These are phyloP conservation scores for Vitis vinifera DNA, from an alignment of 164 flowering plant genomes.

Conservation along the genomic window DNA sequence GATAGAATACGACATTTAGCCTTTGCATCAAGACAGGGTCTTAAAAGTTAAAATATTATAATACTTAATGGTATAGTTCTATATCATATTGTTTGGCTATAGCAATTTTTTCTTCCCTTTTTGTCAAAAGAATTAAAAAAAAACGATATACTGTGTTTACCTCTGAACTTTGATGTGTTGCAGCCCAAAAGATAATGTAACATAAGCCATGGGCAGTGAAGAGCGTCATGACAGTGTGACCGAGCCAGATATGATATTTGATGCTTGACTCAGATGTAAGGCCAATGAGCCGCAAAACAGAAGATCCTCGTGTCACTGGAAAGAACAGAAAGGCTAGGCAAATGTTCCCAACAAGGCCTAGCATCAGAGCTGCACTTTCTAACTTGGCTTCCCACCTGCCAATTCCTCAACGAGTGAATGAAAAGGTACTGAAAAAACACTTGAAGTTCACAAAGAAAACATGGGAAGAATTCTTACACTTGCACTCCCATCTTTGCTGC, in stretches of 20 bases:
- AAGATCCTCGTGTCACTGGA: conserved; percentile 77
- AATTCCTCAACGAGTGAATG: background rate
- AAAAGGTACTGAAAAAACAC: background rate
- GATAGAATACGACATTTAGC: too few relatives aligned
- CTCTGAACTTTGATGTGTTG: conserved; percentile 32
- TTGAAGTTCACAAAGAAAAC: background rate
- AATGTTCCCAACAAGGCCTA: conserved; percentile 75
- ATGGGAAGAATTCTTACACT: conserved; percentile 30
- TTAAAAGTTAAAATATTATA: too few relatives aligned
- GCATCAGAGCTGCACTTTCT: conserved; percentile 30
- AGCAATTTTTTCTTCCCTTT: too few relatives aligned
- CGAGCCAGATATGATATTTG: conserved; percentile 89
- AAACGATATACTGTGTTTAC: conserved; percentile 21
- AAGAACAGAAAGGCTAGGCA: conserved; percentile 63
- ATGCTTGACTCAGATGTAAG: conserved; percentile 66
- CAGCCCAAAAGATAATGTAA: conserved; percentile 52
- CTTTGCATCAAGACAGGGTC: too few relatives aligned
- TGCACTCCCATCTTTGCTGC: conserved; percentile 19
- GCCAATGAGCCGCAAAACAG: conserved; percentile 63
- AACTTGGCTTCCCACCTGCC: conserved; percentile 64
- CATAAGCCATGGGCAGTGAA: conserved; percentile 67
- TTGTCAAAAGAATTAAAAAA: background rate
- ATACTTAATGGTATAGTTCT: too few relatives aligned
- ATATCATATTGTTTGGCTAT: too few relatives aligned
- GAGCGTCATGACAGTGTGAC: conserved; percentile 59